phyloP scores from a whole-genome alignment of 1,284 basidiomycete species.

The Heterobasidion occidentale region DNA sequence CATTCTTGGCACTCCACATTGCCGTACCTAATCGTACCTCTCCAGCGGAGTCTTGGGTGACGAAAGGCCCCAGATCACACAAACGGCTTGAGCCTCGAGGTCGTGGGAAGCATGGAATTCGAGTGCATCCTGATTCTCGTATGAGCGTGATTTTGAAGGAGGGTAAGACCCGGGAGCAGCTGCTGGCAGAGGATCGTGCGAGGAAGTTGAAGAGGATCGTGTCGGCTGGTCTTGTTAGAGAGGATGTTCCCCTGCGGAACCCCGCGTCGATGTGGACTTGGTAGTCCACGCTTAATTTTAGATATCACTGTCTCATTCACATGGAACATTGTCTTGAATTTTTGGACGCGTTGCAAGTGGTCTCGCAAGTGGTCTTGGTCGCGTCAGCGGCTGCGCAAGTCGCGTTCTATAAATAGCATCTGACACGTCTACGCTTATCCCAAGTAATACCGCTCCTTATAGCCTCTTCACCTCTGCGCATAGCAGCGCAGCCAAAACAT shows the following conservation, averaged over 20 bases:
- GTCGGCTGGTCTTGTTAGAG: conserved; percentile 71
- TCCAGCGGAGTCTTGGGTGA: conserved; percentile 88
- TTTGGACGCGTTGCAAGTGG: neutral
- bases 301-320: neutral
- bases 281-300: conserved; percentile 35
- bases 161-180: conserved; percentile 74
- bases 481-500: conserved; percentile 10
- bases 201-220: conserved; percentile 72
- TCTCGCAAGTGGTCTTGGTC: neutral
- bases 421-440: conserved; percentile 3
- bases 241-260: conserved; percentile 75
- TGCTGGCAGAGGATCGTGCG: conserved; percentile 52
- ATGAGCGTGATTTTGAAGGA: conserved; percentile 78
- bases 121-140: conserved; percentile 71
- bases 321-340: neutral
- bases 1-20: neutral
- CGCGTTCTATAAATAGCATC: conserved; percentile 8
- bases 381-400: neutral
- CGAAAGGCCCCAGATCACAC: conserved; percentile 67
- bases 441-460: neutral
- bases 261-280: conserved; percentile 74
- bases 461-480: conserved; percentile 11
- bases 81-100: conserved; percentile 82
- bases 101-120: conserved; percentile 75
- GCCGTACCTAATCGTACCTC: neutral